Percentiles rank a stretch among this genome's conserved stretches.
phyloP scores from a whole-genome alignment of 495 filamentous ascomycete genomes.

The Trichocladium uniseriatum region DNA sequence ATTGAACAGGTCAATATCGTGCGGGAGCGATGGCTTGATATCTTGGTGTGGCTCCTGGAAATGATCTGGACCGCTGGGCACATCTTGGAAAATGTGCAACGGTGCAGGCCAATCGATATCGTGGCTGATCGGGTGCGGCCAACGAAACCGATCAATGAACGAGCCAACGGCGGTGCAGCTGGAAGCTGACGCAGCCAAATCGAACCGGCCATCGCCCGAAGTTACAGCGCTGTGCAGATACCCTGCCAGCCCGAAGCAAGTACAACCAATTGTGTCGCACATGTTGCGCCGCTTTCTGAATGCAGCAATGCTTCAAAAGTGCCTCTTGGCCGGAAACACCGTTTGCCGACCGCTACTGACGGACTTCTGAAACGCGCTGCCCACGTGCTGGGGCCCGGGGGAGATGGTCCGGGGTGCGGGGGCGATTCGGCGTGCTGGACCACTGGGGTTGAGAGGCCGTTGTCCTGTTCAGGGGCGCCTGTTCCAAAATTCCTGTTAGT shows the following conservation, averaged over 20 bases:
- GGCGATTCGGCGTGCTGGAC: no score
- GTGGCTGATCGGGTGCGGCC: background rate
- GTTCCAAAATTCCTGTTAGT: no score
- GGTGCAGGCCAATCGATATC: conserved; percentile 17
- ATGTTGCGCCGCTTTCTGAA: background rate
- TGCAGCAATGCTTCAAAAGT: no score
- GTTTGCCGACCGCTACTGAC: no score
- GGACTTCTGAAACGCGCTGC: no score
- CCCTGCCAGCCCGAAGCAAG: background rate
- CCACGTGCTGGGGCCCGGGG: no score
- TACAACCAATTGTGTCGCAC: conserved; percentile 13
- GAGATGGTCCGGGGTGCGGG: no score
- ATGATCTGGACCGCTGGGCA: background rate
- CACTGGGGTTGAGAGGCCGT: no score
- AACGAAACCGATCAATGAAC: conserved; percentile 22
- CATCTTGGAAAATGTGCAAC: conserved; percentile 8
- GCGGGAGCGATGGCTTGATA: conserved; percentile 11
- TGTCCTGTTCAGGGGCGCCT: no score
- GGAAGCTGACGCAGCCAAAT: conserved; percentile 16
- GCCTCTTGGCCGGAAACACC: no score
- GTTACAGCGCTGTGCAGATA: conserved; percentile 5
- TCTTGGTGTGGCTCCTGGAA: conserved; percentile 15
- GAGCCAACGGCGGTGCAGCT: conserved; percentile 13
- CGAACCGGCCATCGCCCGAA: conserved; percentile 12
- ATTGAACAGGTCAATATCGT: background rate